Evolutionary conservation across 108 stramenopile species (phyloP).

Genomic region (Skeletonema potamos): DNA sequence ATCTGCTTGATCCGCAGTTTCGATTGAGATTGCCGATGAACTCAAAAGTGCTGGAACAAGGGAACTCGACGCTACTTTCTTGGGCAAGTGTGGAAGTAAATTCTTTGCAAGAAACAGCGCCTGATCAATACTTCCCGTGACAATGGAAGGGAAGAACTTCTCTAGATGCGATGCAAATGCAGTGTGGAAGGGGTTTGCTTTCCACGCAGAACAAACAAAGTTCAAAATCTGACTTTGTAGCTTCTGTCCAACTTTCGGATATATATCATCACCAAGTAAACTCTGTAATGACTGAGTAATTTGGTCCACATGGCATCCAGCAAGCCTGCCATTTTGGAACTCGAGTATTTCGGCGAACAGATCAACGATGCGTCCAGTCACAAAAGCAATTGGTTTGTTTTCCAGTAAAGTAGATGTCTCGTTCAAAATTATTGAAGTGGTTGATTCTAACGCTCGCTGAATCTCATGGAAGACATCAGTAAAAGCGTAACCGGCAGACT

Average conservation of each 20-base stretch:
- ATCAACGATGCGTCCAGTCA: conserved; percentile 39
- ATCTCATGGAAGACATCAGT: conserved; percentile 36
- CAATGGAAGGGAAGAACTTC: conserved; percentile 39
- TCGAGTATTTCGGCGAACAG: conserved; percentile 33
- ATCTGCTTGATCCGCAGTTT: conserved; percentile 19
- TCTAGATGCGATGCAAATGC: conserved; percentile 39
- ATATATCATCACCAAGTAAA: conserved; percentile 27
- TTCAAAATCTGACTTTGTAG: conserved; percentile 39
- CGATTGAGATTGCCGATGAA: conserved; percentile 32
- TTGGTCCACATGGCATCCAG: conserved; percentile 24
- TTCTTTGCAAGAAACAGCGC: conserved; percentile 53
- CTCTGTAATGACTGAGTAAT: conserved; percentile 34
- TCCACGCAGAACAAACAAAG: conserved; percentile 47
- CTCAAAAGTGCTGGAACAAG: conserved; percentile 47
- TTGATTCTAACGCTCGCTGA: conserved; percentile 20
- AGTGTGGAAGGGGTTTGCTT: conserved; percentile 36
- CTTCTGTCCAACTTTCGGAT: conserved; percentile 15
- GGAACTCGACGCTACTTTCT: conserved; percentile 21
- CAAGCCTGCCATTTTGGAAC: conserved; percentile 44
- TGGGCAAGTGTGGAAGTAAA: conserved; percentile 51
- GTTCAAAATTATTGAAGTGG: conserved; percentile 9
- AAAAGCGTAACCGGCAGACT: conserved; percentile 22
- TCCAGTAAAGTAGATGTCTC: neutral
- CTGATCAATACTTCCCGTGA: conserved; percentile 32
- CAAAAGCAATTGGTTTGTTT: neutral